Base-by-base conservation (phyloP, 768 basidiomycete genomes). In the Paxillus involutus region DNA sequence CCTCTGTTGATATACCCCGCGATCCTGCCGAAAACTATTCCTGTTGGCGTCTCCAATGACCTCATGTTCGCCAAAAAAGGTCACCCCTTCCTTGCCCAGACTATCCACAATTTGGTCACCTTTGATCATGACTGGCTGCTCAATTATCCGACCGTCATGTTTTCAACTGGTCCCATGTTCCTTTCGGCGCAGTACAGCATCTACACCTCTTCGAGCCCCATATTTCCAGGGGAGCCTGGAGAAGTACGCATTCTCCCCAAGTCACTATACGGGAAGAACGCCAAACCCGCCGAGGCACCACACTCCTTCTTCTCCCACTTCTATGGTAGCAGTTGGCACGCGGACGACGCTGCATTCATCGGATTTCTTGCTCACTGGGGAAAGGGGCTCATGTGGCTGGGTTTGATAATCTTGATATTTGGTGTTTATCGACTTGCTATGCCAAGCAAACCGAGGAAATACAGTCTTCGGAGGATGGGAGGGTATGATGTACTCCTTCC, bases 61-160 rank as follows among this genome's bases (percentile, higher is more conserved):
- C 84, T 99, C 68, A 96, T 99, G 77, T 91, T 98, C 58, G 78
- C 93, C 17, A 85, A 89, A 70, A 87, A 88, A 64, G 76, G 77
- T 1, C 92, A 94, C 59, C 89, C 93, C 1, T 91, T 99, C 76
- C 80, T 98, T 75, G 86, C 88, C 37, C 91, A 95, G 72, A 91
- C 92, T 47, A 95, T 98, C 59, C 89, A 95, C 74, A 92, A 89
- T 68, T 83, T 98, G 55, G 79, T 85, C 63, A 86, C 86, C 19
- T 99, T 96, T 68, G 92, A 98, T 74, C 92, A 96, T 69, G 83
- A 85, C 49, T 99, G 92, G 86, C 71, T 97, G 50, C 84, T 95
- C 67, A 97, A 98, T 73, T 99, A 99, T 63, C 97, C 97, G 32
- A 99, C 97, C 26, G 97, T 99, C 77, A 99, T 99, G 97, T 99